A percentile compares a stretch with the other conserved stretches of the same genome.
phyloP scores from a whole-genome alignment of 352 stramenopile genomes.

The Phytophthora hibernalis region DNA sequence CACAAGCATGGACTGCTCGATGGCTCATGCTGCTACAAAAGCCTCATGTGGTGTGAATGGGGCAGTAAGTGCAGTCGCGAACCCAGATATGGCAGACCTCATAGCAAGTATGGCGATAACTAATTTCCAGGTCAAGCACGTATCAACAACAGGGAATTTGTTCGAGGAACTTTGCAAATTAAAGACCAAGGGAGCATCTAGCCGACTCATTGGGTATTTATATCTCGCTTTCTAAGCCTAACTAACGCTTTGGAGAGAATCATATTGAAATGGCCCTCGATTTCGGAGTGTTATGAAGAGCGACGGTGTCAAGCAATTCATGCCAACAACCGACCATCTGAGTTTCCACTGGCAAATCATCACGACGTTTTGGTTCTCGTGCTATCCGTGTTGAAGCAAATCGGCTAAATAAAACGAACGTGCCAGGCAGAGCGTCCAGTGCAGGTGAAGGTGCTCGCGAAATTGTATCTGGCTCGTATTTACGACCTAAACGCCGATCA shows the following conservation, averaged over 20 bases:
- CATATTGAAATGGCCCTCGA: conserved; percentile 10
- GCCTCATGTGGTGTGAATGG: conserved; percentile 30
- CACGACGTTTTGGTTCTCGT: conserved; percentile 5
- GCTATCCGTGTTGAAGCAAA: background rate
- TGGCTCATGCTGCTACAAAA: conserved; percentile 34
- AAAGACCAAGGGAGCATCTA: conserved; percentile 17
- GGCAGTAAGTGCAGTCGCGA: conserved; percentile 5
- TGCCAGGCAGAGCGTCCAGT: no score
- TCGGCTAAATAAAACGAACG: background rate
- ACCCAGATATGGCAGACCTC: conserved; percentile 29
- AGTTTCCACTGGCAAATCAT: conserved; percentile 4
- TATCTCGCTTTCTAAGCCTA: no score
- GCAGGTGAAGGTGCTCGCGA: background rate
- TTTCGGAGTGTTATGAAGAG: conserved; percentile 20
- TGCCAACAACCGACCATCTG: background rate
- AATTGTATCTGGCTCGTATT: background rate
- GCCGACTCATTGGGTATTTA: conserved; percentile 14
- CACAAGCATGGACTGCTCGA: no score
- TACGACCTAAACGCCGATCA: conserved; percentile 4
- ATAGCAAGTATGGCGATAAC: conserved; percentile 20
- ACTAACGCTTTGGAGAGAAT: conserved; percentile 14
- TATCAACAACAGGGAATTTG: conserved; percentile 15
- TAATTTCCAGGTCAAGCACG: no score
- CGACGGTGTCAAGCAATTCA: background rate
- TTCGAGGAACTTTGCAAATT: conserved; percentile 20